Percentiles rank a stretch among this genome's conserved stretches.
These are phyloP conservation scores for Phytopythium litorale DNA, from an alignment of 352 stramenopile species.

Conservation along the genomic window DNA sequence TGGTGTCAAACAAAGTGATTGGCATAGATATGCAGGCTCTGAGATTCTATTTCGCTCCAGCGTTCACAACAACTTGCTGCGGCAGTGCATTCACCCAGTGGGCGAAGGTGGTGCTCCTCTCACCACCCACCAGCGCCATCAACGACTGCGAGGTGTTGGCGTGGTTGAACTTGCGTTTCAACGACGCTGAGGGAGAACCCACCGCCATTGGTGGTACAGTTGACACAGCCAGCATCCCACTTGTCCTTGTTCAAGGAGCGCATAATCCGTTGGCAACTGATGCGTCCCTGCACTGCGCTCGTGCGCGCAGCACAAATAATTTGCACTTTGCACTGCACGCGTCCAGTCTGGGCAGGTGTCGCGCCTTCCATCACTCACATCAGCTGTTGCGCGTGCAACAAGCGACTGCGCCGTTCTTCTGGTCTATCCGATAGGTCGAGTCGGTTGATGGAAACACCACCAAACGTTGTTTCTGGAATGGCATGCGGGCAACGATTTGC, in stretches of 20 bases:
- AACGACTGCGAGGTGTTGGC: neutral
- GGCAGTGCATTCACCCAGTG: too few relatives aligned
- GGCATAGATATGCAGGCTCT: neutral
- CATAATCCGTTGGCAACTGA: neutral
- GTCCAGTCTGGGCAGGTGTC: too few relatives aligned
- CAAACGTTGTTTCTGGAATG: neutral
- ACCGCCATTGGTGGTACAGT: neutral
- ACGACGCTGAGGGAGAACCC: neutral
- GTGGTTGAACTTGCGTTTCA: conserved; percentile 4
- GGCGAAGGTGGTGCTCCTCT: too few relatives aligned
- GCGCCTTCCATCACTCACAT: too few relatives aligned
- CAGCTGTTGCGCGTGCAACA: neutral
- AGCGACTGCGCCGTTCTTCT: neutral
- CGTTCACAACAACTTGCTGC: too few relatives aligned
- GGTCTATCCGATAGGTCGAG: neutral
- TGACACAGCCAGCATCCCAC: neutral
- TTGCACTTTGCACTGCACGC: too few relatives aligned
- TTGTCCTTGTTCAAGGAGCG: neutral
- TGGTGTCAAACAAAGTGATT: neutral
- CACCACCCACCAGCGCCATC: too few relatives aligned
- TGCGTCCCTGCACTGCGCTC: too few relatives aligned
- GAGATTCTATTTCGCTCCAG: neutral
- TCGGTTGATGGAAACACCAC: neutral
- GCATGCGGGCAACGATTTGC: neutral
- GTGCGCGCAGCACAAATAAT: too few relatives aligned